Evolutionary conservation across 768 basidiomycete species (phyloP).

Genomic region (Rhodocollybia butyracea): DNA sequence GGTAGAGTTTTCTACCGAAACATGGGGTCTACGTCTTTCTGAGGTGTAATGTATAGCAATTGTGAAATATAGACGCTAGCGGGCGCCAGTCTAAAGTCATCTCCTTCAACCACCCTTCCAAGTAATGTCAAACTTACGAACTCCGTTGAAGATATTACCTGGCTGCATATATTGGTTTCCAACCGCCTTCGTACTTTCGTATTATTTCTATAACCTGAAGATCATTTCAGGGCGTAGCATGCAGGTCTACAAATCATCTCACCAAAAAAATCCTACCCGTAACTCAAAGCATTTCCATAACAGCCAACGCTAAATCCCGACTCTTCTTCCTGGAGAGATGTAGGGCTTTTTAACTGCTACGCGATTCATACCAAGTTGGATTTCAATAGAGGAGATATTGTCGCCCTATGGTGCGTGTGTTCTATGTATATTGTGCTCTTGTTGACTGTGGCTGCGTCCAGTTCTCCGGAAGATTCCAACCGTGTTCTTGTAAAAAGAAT

Average conservation of each 20-base stretch:
- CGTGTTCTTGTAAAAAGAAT: slow-evolving; percentile 64
- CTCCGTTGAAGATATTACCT: slow-evolving; percentile 20
- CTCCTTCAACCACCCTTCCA: not conserved
- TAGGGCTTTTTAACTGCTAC: slow-evolving; percentile 60
- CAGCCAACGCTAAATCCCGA: slow-evolving; percentile 77
- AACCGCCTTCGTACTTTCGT: slow-evolving; percentile 40
- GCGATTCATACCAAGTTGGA: slow-evolving; percentile 31
- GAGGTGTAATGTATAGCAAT: too few species aligned
- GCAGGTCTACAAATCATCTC: slow-evolving; percentile 48
- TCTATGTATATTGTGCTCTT: not conserved
- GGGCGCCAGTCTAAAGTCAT: too few species aligned
- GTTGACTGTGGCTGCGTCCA: slow-evolving; percentile 19
- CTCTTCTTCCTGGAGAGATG: slow-evolving; percentile 55
- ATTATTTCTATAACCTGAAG: slow-evolving; percentile 52
- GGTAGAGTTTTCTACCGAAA: too few species aligned
- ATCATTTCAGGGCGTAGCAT: slow-evolving; percentile 63
- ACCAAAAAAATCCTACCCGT: not conserved
- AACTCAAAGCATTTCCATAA: slow-evolving; percentile 14
- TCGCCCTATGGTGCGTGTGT: slow-evolving; percentile 51
- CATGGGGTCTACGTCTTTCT: too few species aligned
- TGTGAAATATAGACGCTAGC: too few species aligned
- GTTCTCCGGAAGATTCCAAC: slow-evolving; percentile 56
- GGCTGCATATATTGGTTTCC: slow-evolving; percentile 56
- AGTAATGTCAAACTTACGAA: not conserved
- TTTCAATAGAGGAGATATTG: slow-evolving; percentile 58